Evolutionary conservation across 768 basidiomycete genomes (phyloP).

Genomic region (Hemileccinum impolitum): DNA sequence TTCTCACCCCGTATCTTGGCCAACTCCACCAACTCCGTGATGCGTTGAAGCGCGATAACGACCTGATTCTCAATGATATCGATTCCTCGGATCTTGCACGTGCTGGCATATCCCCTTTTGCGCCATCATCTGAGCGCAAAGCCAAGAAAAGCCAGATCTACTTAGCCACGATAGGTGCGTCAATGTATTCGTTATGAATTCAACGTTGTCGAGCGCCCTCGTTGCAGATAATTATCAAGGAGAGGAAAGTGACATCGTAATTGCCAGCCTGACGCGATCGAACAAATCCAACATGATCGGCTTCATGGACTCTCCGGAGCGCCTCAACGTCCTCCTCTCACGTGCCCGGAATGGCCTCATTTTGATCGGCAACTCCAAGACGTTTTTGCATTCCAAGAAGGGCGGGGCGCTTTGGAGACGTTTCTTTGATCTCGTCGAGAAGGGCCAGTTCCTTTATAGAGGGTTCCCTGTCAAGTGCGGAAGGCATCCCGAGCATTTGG

Average conservation of each 20-base stretch:
- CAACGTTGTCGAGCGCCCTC: neutral
- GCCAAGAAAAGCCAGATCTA: too few species aligned
- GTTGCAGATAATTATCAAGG: conserved; percentile 72
- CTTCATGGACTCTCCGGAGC: conserved; percentile 67
- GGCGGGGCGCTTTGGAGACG: conserved; percentile 15
- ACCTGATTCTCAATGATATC: too few species aligned
- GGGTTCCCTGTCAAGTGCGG: too few species aligned
- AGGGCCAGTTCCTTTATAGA: too few species aligned
- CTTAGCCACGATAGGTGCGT: conserved; percentile 64
- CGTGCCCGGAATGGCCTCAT: conserved; percentile 62
- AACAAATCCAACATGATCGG: conserved; percentile 57
- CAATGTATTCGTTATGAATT: neutral
- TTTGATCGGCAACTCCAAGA: conserved; percentile 62
- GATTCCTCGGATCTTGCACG: too few species aligned
- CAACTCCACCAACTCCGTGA: too few species aligned
- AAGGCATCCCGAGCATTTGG: too few species aligned
- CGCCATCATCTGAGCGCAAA: too few species aligned
- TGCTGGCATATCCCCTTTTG: too few species aligned
- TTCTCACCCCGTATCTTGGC: too few species aligned
- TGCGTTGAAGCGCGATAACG: too few species aligned
- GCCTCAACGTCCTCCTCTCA: too few species aligned
- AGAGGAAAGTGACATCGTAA: conserved; percentile 67
- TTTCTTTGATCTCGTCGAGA: conserved; percentile 9
- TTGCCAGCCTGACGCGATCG: conserved; percentile 58
- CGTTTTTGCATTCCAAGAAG: conserved; percentile 39